Percentiles rank a stretch among this genome's conserved stretches.
Conservation (phyloP, 768 basidiomycete species). For the Hypholoma sublateritium region DNA sequence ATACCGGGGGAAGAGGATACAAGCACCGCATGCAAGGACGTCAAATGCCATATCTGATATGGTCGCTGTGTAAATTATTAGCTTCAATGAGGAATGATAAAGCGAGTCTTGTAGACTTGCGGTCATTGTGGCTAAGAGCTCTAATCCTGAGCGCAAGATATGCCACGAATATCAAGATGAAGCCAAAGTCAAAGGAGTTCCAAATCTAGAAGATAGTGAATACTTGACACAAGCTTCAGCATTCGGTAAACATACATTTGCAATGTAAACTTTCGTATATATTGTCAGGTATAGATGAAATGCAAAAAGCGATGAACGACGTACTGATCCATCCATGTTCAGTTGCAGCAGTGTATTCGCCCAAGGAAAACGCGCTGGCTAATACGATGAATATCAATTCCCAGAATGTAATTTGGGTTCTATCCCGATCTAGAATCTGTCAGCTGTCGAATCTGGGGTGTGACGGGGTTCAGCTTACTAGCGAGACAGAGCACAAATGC, state of each 20-base stretch:
- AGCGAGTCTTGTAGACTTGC: slow-evolving; percentile 33
- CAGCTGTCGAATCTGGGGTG: background rate
- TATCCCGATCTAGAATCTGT: slow-evolving; percentile 51
- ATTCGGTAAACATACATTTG: slow-evolving; percentile 52
- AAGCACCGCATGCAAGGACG: slow-evolving; percentile 80
- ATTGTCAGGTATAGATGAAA: background rate
- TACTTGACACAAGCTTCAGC: background rate
- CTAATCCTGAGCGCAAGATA: slow-evolving; percentile 67
- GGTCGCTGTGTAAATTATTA: slow-evolving; percentile 28
- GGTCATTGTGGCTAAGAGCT: slow-evolving; percentile 54
- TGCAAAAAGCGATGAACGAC: slow-evolving; percentile 25
- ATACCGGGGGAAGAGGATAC: slow-evolving; percentile 81
- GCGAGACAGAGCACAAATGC: slow-evolving; percentile 75
- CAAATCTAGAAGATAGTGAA: slow-evolving; percentile 57
- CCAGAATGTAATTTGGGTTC: slow-evolving; percentile 49
- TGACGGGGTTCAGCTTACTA: slow-evolving; percentile 43
- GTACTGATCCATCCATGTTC: slow-evolving; percentile 88
- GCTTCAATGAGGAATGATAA: background rate
- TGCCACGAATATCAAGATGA: slow-evolving; percentile 65
- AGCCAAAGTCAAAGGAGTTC: slow-evolving; percentile 86
- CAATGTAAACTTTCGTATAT: slow-evolving; percentile 63
- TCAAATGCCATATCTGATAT: slow-evolving; percentile 76
- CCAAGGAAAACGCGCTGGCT: slow-evolving; percentile 74
- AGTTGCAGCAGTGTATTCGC: slow-evolving; percentile 84
- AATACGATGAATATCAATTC: slow-evolving; percentile 78